Conservation (phyloP, 2,329 filamentous ascomycete species). For the Clonostachys byssicola region DNA sequence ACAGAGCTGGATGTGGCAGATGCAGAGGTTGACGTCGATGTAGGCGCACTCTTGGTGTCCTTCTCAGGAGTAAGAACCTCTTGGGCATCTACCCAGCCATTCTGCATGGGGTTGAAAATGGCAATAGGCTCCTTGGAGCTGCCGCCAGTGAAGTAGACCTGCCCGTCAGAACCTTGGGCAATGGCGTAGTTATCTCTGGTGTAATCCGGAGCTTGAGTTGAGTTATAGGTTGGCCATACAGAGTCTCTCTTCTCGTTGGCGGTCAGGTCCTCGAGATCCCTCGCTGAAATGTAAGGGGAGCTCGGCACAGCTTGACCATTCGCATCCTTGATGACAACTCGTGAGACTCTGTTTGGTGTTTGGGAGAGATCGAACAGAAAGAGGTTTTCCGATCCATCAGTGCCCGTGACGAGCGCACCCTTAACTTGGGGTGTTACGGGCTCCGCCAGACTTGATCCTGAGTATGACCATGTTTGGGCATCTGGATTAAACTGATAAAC, state of each 20-base stretch:
- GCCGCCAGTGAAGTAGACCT: slow-evolving; percentile 78
- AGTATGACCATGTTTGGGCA: slow-evolving; percentile 58
- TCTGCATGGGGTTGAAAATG: slow-evolving; percentile 73
- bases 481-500: slow-evolving; percentile 68
- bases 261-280: slow-evolving; percentile 18
- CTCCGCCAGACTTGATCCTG: slow-evolving; percentile 58
- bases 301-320: slow-evolving; percentile 49
- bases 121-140: slow-evolving; percentile 61
- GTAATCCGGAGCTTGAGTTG: slow-evolving; percentile 59
- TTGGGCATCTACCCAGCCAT: slow-evolving; percentile 74
- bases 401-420: slow-evolving; percentile 62
- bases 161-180: slow-evolving; percentile 60
- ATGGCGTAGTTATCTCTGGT: slow-evolving; percentile 68
- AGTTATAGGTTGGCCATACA: slow-evolving; percentile 78
- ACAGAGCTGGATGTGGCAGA: slow-evolving; percentile 15
- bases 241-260: slow-evolving; percentile 30
- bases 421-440: slow-evolving; percentile 54
- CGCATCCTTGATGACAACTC: slow-evolving; percentile 61
- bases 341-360: slow-evolving; percentile 71
- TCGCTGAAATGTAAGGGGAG: slow-evolving; percentile 32
- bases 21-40: slow-evolving; percentile 19
- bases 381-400: slow-evolving; percentile 74
- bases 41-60: slow-evolving; percentile 5
- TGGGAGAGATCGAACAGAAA: slow-evolving; percentile 72
- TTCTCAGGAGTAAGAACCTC: slow-evolving; percentile 46